Evolutionary conservation across 306 rosid genomes (phyloP).

Genomic region (Medicago arabica): DNA sequence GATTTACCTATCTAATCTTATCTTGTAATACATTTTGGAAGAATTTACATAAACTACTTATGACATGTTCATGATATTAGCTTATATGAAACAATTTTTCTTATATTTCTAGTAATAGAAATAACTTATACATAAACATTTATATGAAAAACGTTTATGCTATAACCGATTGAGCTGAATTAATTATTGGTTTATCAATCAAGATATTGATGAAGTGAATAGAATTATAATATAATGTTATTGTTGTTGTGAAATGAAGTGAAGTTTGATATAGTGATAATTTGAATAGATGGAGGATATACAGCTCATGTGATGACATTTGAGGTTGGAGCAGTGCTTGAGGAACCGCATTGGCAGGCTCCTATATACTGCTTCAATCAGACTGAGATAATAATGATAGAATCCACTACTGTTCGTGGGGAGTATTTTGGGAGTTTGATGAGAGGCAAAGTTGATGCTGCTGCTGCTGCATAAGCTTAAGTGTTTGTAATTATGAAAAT

Average conservation of each 20-base stretch:
- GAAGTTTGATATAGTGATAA: neutral
- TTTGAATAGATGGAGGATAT: slow-evolving; percentile 54
- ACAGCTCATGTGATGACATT: slow-evolving; percentile 91
- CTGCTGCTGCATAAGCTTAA: neutral
- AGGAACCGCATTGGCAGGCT: slow-evolving; percentile 88
- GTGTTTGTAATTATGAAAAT: slow-evolving; percentile 26
- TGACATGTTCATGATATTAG: too few relatives aligned
- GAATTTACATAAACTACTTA: too few relatives aligned
- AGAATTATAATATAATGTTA: too few relatives aligned
- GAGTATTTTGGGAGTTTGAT: slow-evolving; percentile 42
- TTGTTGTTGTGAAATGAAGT: neutral
- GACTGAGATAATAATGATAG: slow-evolving; percentile 7
- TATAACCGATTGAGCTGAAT: neutral
- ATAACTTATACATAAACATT: too few relatives aligned
- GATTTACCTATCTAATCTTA: too few relatives aligned
- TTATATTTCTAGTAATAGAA: too few relatives aligned
- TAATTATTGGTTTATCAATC: too few relatives aligned
- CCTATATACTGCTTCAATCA: slow-evolving; percentile 72
- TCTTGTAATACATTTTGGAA: too few relatives aligned
- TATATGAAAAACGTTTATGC: neutral
- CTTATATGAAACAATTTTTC: too few relatives aligned
- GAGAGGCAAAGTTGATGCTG: slow-evolving; percentile 15
- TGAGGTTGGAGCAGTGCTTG: slow-evolving; percentile 90
- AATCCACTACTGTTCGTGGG: neutral
- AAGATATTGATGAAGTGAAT: too few relatives aligned